phyloP scores from a whole-genome alignment of 2,329 filamentous ascomycete genomes.

The Aaosphaeria arxii region DNA sequence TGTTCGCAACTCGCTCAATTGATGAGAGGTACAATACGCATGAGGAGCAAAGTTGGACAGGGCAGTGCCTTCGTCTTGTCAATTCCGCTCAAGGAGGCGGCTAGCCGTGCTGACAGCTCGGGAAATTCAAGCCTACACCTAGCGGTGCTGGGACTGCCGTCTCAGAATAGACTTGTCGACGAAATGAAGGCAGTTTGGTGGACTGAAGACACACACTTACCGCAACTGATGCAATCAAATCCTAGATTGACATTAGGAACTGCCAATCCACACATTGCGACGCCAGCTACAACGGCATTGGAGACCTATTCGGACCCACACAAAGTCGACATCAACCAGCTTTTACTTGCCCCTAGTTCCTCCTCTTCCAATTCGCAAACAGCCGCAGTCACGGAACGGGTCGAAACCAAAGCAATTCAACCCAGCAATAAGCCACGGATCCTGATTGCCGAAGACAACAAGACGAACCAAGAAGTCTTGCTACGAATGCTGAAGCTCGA shows the following conservation, averaged over 20 bases:
- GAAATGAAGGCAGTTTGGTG: slow-evolving; percentile 19
- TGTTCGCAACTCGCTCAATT: slow-evolving; percentile 80
- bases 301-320: slow-evolving; percentile 69
- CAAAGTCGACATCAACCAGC: slow-evolving; percentile 76
- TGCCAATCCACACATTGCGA: slow-evolving; percentile 1
- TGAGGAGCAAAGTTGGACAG: slow-evolving; percentile 68
- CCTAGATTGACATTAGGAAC: slow-evolving; percentile 17
- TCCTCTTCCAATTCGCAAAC: slow-evolving; percentile 58
- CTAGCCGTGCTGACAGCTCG: slow-evolving; percentile 59
- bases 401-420: slow-evolving; percentile 58
- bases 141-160: slow-evolving; percentile 8
- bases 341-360: slow-evolving; percentile 64
- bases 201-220: slow-evolving; percentile 29
- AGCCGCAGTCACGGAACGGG: slow-evolving; percentile 59
- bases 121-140: slow-evolving; percentile 34
- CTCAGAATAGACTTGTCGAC: slow-evolving; percentile 24
- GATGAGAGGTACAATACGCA: slow-evolving; percentile 74
- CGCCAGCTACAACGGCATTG: slow-evolving; percentile 38
- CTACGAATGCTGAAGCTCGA: slow-evolving; percentile 70
- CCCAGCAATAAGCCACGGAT: slow-evolving; percentile 66
- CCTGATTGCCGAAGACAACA: slow-evolving; percentile 78
- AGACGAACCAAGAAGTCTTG: slow-evolving; percentile 44
- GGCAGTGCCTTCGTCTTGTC: slow-evolving; percentile 81
- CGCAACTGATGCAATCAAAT: slow-evolving; percentile 29
- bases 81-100: slow-evolving; percentile 75